Base-by-base conservation (phyloP, 371 early-diverging fungal species). In the Rhizoclosmatium hyalinum region DNA sequence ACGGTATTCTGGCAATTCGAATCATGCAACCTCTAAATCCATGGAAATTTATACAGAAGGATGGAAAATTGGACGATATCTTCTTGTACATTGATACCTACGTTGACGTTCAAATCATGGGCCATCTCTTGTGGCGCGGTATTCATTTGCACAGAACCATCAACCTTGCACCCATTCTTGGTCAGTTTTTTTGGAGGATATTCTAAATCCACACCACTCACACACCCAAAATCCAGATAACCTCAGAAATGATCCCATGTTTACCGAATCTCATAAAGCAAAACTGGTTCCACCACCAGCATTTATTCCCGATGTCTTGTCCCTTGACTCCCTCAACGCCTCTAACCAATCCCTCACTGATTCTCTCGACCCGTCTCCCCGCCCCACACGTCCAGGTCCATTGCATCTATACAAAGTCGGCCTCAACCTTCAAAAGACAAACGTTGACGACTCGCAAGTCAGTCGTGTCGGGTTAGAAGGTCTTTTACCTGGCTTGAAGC, bases 81-180 rank as follows among this genome's bases (percentile, higher is more conserved):
- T 53, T 53, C 53, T 53, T 53, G 53, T 53, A 10, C n/a, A 10
- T 64, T n/a, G 41, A 41, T 12, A 19, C 64, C 10, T 54, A 5
- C 1, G 57, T 69, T 19, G 17, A 32, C 44, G 56, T 69, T 56
- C 69, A 69, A 2, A 19, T 69, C 6, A 56, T 55, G 55, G 69
- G 69, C 19, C 32, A 56, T 43, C n/a, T 69, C 43, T 5, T 69
- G n/a, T 69, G 69, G 69, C 6, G 12, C 6, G 43, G 56, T 42
- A 42, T 69, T 10, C 54, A 17, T 4, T 57, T 69, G 6, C 4
- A 14, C 6, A 55, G 12, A 12, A 10, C 41, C n/a, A 6, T 69
- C 57, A 41, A 69, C 57, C 42, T 39, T 12, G 32, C 69, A 10
- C 69, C 46, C 5, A 19, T 69, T 1, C 17, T 69, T 14, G 67